Base-by-base conservation (phyloP, 352 stramenopile species). In the Phytophthora foliorum region DNA sequence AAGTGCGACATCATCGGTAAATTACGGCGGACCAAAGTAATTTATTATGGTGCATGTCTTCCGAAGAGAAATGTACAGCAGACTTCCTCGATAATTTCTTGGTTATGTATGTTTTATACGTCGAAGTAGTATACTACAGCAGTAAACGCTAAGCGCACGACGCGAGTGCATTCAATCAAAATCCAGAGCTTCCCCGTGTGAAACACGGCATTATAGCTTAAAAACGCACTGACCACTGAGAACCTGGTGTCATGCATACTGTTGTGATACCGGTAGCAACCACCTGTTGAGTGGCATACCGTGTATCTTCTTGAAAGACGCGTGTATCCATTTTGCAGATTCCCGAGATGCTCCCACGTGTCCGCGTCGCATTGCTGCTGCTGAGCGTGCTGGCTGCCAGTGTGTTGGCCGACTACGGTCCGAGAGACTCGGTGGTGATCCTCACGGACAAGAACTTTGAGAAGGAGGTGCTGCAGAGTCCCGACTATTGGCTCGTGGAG, bases 401-500 rank as follows among this genome's bases (percentile, higher is more conserved):
- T 31, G 57, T 59, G 39, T 36, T 67, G 39, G 72, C 51, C 25
- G 80, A 88, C 17, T 93, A 93, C 49, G 65, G 68, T 0, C 73
- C 80, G 2, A 86, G 78, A 21, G 81, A 87, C 58, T 77, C 74
- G 17, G 85, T 95, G 16, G 80, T 89, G 61, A 72, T 92, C 22
- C 81, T 95, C 31, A 93, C 85, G 34, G 84, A 91, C 14, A 85
- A 92, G 63, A 95, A 93, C 69, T 95, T 93, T 66, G 84, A 95
- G 60, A 89, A 91, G 54, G 78, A 91, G 45, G 85, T 95, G 57
- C 79, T 95, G 42, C 72, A 93, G 57, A 94, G 88, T 57, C 60
- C 59, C 4, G 87, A 93, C 68, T 92, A 93, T 51, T 98, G 92
- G 91, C 74, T 98, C 39, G 93, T 98, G 38, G 91, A 98, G 69